Evolutionary conservation across 2,329 filamentous ascomycete species (phyloP).

Genomic region (Lachnellula cervina): DNA sequence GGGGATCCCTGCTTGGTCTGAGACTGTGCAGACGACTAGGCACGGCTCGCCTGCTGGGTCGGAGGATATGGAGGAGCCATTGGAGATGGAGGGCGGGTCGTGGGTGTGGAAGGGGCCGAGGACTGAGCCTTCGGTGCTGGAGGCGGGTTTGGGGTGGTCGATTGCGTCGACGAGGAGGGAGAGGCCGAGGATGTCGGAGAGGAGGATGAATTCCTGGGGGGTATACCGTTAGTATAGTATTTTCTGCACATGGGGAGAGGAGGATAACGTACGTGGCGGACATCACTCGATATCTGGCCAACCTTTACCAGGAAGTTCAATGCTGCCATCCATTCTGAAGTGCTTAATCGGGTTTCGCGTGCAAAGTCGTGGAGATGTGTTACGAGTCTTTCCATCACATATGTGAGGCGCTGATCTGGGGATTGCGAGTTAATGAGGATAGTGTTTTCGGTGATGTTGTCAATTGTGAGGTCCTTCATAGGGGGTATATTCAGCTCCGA

Average conservation of each 20-base stretch:
- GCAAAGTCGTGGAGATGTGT: slow-evolving; percentile 79
- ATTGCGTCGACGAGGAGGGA: slow-evolving; percentile 77
- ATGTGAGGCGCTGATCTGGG: slow-evolving; percentile 60
- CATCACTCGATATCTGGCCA: slow-evolving; percentile 69
- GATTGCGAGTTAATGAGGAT: slow-evolving; percentile 70
- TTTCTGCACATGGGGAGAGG: not conserved
- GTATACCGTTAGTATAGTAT: not conserved
- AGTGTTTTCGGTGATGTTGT: slow-evolving; percentile 76
- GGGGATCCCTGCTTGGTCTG: slow-evolving; percentile 58
- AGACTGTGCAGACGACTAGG: slow-evolving; percentile 68
- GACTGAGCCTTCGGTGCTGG: slow-evolving; percentile 71
- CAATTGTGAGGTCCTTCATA: slow-evolving; percentile 67
- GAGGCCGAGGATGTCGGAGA: slow-evolving; percentile 74
- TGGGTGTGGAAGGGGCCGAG: slow-evolving; percentile 81
- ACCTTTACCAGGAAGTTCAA: slow-evolving; percentile 67
- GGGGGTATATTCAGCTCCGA: slow-evolving; percentile 34
- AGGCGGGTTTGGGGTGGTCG: slow-evolving; percentile 72
- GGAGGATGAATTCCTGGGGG: slow-evolving; percentile 69
- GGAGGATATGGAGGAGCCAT: slow-evolving; percentile 60
- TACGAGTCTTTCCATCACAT: slow-evolving; percentile 68
- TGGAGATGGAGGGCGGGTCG: slow-evolving; percentile 55
- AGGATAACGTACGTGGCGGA: slow-evolving; percentile 57
- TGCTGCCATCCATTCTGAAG: slow-evolving; percentile 72
- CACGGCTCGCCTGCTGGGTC: slow-evolving; percentile 66
- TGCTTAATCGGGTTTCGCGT: slow-evolving; percentile 70